These are phyloP conservation scores for Leptographium radiaticola DNA, from an alignment of 2,329 filamentous ascomycete genomes.

Conservation along the genomic window DNA sequence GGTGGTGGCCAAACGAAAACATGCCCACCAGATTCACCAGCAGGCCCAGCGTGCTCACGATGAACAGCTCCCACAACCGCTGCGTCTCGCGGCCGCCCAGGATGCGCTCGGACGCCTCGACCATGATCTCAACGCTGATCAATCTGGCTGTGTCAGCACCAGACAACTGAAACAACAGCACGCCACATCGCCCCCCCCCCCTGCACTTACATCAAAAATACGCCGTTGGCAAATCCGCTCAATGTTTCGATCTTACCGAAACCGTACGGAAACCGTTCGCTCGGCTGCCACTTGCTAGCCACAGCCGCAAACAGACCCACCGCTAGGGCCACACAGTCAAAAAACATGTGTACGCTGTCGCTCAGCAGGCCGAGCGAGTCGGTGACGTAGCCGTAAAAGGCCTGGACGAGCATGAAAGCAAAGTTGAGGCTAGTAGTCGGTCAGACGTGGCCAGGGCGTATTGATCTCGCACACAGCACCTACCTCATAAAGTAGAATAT, in stretches of 20 bases:
- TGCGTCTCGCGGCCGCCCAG: conserved; percentile 74
- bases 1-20: conserved; percentile 63
- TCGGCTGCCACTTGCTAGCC: conserved; percentile 93
- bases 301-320: conserved; percentile 87
- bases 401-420: conserved; percentile 85
- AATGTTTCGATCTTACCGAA: conserved; percentile 95
- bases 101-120: conserved; percentile 82
- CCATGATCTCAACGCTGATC: conserved; percentile 90
- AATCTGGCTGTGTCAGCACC: conserved; percentile 39
- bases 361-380: conserved; percentile 91
- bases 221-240: conserved; percentile 90
- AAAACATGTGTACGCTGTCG: conserved; percentile 99
- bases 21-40: conserved; percentile 88
- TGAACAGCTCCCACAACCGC: conserved; percentile 70
- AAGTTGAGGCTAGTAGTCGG: conserved; percentile 62
- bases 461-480: conserved; percentile 17
- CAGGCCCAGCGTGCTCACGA: conserved; percentile 78
- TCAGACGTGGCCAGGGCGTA: neutral
- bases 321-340: conserved; percentile 84
- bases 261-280: conserved; percentile 79
- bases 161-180: neutral
- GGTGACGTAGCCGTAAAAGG: conserved; percentile 85
- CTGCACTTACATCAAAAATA: conserved; percentile 67
- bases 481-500: conserved; percentile 97
- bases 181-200: neutral